These are phyloP conservation scores for Viola pubescens DNA, from an alignment of 441 rosid genomes.

Conservation along the genomic window DNA sequence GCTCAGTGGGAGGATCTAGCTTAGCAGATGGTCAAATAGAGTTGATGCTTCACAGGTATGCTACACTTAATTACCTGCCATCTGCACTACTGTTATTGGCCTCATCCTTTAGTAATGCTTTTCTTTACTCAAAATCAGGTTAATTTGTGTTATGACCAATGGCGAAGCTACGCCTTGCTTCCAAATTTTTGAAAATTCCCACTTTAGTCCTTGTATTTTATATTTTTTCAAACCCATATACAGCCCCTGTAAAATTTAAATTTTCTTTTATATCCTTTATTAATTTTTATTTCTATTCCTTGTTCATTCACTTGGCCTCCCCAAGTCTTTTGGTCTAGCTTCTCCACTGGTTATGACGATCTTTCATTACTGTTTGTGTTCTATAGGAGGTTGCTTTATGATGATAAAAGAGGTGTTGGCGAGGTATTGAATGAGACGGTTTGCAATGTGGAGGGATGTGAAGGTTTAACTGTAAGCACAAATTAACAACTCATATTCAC, in stretches of 20 bases:
- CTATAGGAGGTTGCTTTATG: slow-evolving; percentile 71
- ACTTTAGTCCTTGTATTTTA: no score
- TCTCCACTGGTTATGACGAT: slow-evolving; percentile 10
- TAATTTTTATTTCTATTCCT: no score
- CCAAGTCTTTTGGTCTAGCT: no score
- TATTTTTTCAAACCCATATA: no score
- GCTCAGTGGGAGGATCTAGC: slow-evolving; percentile 83
- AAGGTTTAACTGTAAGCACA: slow-evolving; percentile 67
- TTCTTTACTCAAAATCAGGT: slow-evolving; percentile 6
- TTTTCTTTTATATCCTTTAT: no score
- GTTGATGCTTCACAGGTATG: slow-evolving; percentile 90
- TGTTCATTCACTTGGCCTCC: no score
- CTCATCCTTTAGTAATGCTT: neutral
- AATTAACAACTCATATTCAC: slow-evolving; percentile 12
- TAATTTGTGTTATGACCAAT: slow-evolving; percentile 8
- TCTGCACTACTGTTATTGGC: no score
- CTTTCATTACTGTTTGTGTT: slow-evolving; percentile 3
- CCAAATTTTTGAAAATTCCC: no score
- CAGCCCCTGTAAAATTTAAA: no score
- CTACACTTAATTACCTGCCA: slow-evolving; percentile 1
- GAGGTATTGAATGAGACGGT: slow-evolving; percentile 80
- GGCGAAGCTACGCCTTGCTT: no score
- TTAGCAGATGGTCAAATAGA: slow-evolving; percentile 82
- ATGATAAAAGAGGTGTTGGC: slow-evolving; percentile 83
- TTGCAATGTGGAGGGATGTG: slow-evolving; percentile 53